phyloP scores from a whole-genome alignment of 139 green algal genomes.

The Closterium sp. region DNA sequence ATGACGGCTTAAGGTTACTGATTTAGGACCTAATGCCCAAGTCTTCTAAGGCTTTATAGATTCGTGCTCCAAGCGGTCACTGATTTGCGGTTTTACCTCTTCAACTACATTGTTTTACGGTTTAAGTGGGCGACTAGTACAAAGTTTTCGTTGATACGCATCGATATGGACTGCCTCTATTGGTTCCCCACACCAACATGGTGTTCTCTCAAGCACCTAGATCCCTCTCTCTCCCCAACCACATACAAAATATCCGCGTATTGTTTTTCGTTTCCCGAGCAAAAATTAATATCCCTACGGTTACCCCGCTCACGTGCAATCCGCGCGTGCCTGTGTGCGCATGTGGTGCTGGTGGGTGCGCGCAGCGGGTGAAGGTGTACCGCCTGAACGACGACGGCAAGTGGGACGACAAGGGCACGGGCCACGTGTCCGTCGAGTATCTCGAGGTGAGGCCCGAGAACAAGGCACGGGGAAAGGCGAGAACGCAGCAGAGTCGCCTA shows the following conservation, averaged over 20 bases:
- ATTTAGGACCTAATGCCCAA: background rate
- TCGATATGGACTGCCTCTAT: too few relatives aligned
- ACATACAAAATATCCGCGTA: too few relatives aligned
- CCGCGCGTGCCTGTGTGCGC: background rate
- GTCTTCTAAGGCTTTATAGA: background rate
- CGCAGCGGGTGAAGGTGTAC: slow-evolving; percentile 86
- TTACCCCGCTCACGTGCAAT: background rate
- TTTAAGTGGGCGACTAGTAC: background rate
- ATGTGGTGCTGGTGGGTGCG: background rate
- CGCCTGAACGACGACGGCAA: slow-evolving; percentile 77
- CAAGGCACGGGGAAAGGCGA: background rate
- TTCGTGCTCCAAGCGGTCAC: background rate
- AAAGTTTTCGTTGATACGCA: background rate
- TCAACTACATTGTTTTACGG: background rate
- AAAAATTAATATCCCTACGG: background rate
- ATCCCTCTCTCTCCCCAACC: too few relatives aligned
- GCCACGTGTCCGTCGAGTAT: slow-evolving; percentile 79
- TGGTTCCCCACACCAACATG: too few relatives aligned
- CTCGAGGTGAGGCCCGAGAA: slow-evolving; percentile 68
- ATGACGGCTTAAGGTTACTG: background rate
- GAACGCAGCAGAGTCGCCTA: too few relatives aligned
- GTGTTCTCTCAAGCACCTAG: too few relatives aligned
- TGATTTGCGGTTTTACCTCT: background rate
- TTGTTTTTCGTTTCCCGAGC: background rate
- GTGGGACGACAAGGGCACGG: slow-evolving; percentile 96